Base-by-base conservation (phyloP, 2,329 filamentous ascomycete genomes). In the Colletotrichum sp. region DNA sequence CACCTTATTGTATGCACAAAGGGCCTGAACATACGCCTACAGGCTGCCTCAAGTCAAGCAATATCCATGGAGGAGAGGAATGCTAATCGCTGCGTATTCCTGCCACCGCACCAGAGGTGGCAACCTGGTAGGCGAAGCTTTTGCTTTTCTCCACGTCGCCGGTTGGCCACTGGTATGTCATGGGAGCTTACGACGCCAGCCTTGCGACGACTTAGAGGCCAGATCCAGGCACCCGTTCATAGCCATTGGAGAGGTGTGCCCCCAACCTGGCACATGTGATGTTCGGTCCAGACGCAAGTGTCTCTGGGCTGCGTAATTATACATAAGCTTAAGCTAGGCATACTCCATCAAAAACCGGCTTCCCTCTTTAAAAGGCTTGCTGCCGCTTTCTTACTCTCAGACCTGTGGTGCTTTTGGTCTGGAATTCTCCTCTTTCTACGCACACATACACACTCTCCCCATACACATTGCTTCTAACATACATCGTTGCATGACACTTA, bases 131-230 rank as follows among this genome's bases (percentile, higher is more conserved):
- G 69, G 69, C 69, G 57, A 76, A 59, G 73, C 73, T 73, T 76
- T 68, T 30, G 32, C 30, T 44, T 39, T 72, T 60, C 68, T 36
- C 73, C 73, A 75, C 49, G 73, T 64, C 62, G 32, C 52, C 66
- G 18, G 52, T 67, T 64, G 55, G 70, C 52, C 64, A 66, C 70
- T 60, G 16, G 57, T 24, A 36, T 66, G 68, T 72, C 68, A 75
- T 62, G 57, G 44, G 70, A 63, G 71, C 72, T 76, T 66, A 76
- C 75, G 75, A 76, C 66, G 75, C 59, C 74, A 62, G 66, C 63
- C 66, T 77, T 74, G 73, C 74, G 76, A 77, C 69, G 70, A 74
- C 73, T 66, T 32, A 57, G 36, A 63, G 49, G 73, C 76, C 63
- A 76, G 28, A 55, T 76, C 69, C 70, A 77, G 76, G 76, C 76